Evolutionary conservation across 257 asterid species (phyloP).

Genomic region (Salvia miltiorrhiza): DNA sequence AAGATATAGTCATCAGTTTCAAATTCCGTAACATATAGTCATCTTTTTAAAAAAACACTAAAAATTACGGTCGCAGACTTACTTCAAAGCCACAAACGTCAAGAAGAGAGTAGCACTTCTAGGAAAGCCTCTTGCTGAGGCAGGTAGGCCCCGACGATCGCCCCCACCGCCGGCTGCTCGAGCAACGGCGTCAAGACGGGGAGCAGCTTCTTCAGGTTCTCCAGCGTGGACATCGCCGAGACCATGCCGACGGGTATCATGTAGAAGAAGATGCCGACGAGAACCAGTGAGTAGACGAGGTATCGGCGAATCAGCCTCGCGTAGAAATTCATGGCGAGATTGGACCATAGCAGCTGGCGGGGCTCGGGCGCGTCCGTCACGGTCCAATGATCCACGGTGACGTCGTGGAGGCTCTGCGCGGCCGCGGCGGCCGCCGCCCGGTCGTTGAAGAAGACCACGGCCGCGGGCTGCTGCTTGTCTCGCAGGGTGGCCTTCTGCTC

Average conservation of each 20-base stretch:
- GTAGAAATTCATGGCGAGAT: conserved; percentile 57
- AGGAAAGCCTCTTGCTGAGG: conserved; percentile 95
- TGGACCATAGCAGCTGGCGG: conserved; percentile 66
- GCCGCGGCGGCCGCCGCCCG: conserved; percentile 80
- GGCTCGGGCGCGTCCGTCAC: conserved; percentile 66
- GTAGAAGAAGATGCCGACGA: conserved; percentile 81
- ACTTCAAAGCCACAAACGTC: conserved; percentile 92
- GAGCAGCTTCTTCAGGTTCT: conserved; percentile 62
- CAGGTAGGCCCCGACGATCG: conserved; percentile 76
- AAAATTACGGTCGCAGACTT: conserved; percentile 40
- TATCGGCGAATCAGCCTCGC: conserved; percentile 59
- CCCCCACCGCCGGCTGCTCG: conserved; percentile 33
- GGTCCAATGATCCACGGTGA: too few relatives aligned
- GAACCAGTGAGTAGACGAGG: conserved; percentile 53
- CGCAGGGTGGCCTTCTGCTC: conserved; percentile 70
- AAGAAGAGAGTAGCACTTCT: conserved; percentile 92
- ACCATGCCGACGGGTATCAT: conserved; percentile 79
- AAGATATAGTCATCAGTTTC: too few relatives aligned
- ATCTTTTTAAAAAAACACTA: too few relatives aligned
- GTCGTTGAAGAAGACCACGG: conserved; percentile 72
- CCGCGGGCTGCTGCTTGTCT: conserved; percentile 71
- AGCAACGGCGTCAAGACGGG: conserved; percentile 67
- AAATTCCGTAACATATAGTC: too few relatives aligned
- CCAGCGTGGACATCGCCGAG: conserved; percentile 85
- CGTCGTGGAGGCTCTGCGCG: too few relatives aligned